phyloP scores from a whole-genome alignment of 768 basidiomycete species.

The Cubamyces lactineus region DNA sequence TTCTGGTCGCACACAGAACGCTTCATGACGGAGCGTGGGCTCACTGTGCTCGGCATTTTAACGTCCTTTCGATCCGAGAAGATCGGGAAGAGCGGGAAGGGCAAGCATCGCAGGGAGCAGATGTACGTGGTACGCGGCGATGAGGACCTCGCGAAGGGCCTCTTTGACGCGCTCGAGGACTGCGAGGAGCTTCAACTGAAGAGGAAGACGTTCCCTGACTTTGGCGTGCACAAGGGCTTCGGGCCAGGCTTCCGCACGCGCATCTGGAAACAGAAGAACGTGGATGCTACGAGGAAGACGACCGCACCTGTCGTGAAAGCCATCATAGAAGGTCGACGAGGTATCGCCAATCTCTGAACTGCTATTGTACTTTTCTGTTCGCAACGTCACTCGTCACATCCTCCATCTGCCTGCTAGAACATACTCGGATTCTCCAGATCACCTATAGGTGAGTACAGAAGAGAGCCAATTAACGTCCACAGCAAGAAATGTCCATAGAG shows the following conservation, averaged over 20 bases:
- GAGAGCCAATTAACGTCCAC: too few relatives aligned
- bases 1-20: slow-evolving; percentile 44
- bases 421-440: too few relatives aligned
- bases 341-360: slow-evolving; percentile 3
- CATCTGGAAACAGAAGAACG: slow-evolving; percentile 70
- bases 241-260: slow-evolving; percentile 37
- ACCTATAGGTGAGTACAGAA: too few relatives aligned
- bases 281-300: slow-evolving; percentile 62
- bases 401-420: too few relatives aligned
- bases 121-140: slow-evolving; percentile 62
- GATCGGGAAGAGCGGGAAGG: slow-evolving; percentile 46
- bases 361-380: too few relatives aligned
- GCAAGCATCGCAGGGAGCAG: slow-evolving; percentile 69
- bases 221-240: slow-evolving; percentile 37
- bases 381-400: too few relatives aligned
- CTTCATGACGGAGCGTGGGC: slow-evolving; percentile 68
- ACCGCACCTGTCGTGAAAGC: slow-evolving; percentile 67
- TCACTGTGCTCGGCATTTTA: slow-evolving; percentile 78
- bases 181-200: slow-evolving; percentile 54
- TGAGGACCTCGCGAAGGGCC: slow-evolving; percentile 43
- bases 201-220: slow-evolving; percentile 38
- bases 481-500: too few relatives aligned
- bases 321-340: slow-evolving; percentile 52
- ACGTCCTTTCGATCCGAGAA: slow-evolving; percentile 63
- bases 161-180: slow-evolving; percentile 65